Percentiles rank a stretch among this genome's conserved stretches.
Conservation (phyloP, 2,329 filamentous ascomycete species). For the Colletotrichum spaethianum region DNA sequence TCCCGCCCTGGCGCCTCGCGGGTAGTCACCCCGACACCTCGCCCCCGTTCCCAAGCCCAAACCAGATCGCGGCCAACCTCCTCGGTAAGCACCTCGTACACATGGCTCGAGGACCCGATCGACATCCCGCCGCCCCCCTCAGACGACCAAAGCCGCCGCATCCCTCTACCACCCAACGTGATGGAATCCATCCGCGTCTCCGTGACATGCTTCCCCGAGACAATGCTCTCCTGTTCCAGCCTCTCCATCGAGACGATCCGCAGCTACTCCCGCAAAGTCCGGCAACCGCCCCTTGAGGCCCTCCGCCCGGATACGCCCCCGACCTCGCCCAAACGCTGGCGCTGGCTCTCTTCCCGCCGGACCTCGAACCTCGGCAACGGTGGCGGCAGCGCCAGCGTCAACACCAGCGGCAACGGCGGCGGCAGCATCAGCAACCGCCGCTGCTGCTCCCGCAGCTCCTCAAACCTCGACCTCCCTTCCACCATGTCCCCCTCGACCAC, state of each 20-base stretch:
- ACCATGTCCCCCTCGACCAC: constrained; percentile 14
- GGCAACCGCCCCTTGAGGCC: constrained; percentile 50
- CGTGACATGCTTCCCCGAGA: constrained; percentile 71
- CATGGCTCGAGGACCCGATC: constrained; percentile 42
- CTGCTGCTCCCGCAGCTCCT: constrained; percentile 29
- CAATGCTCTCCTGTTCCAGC: constrained; percentile 69
- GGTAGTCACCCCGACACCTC: constrained; percentile 8
- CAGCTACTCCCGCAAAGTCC: constrained; percentile 67
- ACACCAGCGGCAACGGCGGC: neutral
- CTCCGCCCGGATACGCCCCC: constrained; percentile 35
- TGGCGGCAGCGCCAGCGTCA: neutral
- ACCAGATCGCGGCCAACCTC: constrained; percentile 28
- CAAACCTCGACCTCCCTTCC: constrained; percentile 25
- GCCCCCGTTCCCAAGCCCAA: constrained; percentile 29
- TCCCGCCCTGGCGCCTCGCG: constrained; percentile 16
- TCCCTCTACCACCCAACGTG: constrained; percentile 67
- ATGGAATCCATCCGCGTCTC: constrained; percentile 69
- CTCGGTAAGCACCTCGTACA: constrained; percentile 34
- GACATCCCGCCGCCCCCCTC: constrained; percentile 29
- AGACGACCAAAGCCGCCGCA: constrained; percentile 37
- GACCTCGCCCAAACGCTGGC: constrained; percentile 41
- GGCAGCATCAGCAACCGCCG: neutral
- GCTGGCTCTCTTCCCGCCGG: constrained; percentile 40
- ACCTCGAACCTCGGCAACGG: constrained; percentile 11
- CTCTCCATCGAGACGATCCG: constrained; percentile 72